Conservation (phyloP, 2,329 filamentous ascomycete genomes). For the Colletotrichum sp. region DNA sequence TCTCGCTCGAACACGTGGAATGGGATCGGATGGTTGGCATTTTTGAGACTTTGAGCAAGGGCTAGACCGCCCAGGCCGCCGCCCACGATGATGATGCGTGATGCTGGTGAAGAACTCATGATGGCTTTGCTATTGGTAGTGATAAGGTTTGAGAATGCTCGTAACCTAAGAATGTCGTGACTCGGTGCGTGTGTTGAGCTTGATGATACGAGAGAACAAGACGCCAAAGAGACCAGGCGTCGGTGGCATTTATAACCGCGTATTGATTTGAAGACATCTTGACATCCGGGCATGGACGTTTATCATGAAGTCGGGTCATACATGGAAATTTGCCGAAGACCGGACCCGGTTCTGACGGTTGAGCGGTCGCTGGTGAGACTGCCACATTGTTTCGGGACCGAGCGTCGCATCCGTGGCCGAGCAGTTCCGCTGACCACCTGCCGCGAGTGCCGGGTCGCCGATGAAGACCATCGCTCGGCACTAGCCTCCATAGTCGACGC, state of each 20-base stretch:
- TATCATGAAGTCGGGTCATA: neutral
- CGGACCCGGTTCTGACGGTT: neutral
- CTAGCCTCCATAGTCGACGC: neutral
- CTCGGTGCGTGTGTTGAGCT: neutral
- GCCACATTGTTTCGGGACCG: neutral
- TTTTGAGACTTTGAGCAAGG: neutral
- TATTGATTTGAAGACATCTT: neutral
- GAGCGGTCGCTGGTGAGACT: neutral
- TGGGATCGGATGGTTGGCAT: neutral
- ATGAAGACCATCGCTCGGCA: neutral
- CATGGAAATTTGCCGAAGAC: neutral
- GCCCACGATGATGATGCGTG: neutral
- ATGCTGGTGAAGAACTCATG: neutral
- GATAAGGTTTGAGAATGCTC: fast-evolving
- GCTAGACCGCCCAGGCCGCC: neutral
- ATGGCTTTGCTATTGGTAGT: fast-evolving
- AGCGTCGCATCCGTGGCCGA: neutral
- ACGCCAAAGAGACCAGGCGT: fast-evolving
- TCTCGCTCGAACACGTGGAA: slow-evolving; percentile 65
- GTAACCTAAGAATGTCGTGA: fast-evolving
- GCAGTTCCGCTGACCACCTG: neutral
- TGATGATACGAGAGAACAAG: neutral
- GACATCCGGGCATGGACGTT: neutral
- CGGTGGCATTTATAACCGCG: fast-evolving
- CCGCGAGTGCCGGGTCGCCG: neutral